These are phyloP conservation scores for Serendipita vermifera DNA, from an alignment of 768 basidiomycete species.

Conservation along the genomic window DNA sequence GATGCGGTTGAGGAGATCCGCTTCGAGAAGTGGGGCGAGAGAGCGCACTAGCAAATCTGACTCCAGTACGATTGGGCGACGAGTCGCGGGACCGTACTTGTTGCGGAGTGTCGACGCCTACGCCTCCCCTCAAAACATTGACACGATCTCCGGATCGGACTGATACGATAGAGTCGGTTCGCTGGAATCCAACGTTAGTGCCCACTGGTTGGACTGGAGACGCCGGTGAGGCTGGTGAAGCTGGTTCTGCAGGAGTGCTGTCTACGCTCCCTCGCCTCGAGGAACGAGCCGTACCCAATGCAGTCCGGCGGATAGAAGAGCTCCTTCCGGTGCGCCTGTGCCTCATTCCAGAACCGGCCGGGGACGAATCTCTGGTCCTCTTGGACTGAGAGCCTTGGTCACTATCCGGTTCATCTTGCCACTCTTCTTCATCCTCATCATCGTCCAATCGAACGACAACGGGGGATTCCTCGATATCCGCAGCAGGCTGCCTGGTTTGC, in stretches of 20 bases:
- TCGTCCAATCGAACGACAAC: slow-evolving; percentile 18
- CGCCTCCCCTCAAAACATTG: background rate
- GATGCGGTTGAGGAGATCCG: background rate
- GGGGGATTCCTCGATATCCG: slow-evolving; percentile 16
- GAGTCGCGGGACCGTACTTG: background rate
- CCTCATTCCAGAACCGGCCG: too few relatives aligned
- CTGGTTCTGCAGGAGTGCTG: background rate
- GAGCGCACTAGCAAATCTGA: background rate
- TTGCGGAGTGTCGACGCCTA: background rate
- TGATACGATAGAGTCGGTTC: background rate
- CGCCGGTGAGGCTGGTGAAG: background rate
- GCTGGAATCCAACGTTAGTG: background rate
- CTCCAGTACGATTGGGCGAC: background rate
- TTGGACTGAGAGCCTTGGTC: background rate
- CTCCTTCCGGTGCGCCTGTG: too few relatives aligned
- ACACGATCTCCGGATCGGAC: slow-evolving; percentile 3
- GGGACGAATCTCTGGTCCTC: too few relatives aligned
- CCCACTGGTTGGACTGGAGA: background rate
- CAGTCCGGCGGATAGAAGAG: background rate
- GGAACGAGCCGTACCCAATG: background rate
- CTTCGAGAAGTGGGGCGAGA: background rate
- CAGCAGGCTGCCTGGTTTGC: background rate
- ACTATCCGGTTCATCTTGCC: slow-evolving; percentile 10
- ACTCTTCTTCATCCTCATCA: slow-evolving; percentile 11
- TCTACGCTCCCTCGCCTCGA: background rate